Percentiles rank a stretch among this genome's conserved stretches.
Evolutionary conservation across 208 protist genomes (phyloP).

Genomic region (Trypanosoma rangeli): DNA sequence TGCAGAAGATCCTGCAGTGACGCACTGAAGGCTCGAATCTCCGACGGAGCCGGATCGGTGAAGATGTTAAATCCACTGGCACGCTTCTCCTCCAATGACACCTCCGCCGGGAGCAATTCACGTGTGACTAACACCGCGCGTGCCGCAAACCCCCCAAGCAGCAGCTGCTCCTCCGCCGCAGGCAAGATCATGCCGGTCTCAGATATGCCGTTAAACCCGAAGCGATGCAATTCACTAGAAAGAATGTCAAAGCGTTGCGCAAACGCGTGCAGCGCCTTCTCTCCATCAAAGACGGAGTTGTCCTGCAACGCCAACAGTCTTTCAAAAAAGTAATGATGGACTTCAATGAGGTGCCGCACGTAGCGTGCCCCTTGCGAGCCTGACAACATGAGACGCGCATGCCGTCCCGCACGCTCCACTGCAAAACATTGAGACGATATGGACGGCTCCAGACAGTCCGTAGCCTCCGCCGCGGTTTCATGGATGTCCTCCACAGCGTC

Average conservation of each 20-base stretch:
- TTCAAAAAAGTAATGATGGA: slow-evolving; percentile 72
- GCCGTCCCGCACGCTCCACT: slow-evolving; percentile 49
- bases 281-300: slow-evolving; percentile 21
- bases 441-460: slow-evolving; percentile 1
- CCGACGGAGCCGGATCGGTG: slow-evolving; percentile 78
- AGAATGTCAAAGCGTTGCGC: slow-evolving; percentile 69
- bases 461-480: slow-evolving; percentile 25
- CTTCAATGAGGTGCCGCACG: slow-evolving; percentile 63
- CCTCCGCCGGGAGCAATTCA: slow-evolving; percentile 28
- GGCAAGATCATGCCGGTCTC: slow-evolving; percentile 2
- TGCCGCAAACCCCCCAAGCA: slow-evolving; percentile 75
- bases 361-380: slow-evolving; percentile 63
- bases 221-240: slow-evolving; percentile 46
- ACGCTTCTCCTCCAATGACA: slow-evolving; percentile 47
- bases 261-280: slow-evolving; percentile 45
- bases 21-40: slow-evolving; percentile 70
- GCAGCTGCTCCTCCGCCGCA: slow-evolving; percentile 56
- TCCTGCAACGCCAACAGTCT: slow-evolving; percentile 43
- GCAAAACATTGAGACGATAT: background rate
- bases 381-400: slow-evolving; percentile 73
- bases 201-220: slow-evolving; percentile 15
- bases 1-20: slow-evolving; percentile 63
- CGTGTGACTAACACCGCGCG: slow-evolving; percentile 49
- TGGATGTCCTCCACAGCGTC: slow-evolving; percentile 37
- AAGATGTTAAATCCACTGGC: slow-evolving; percentile 90